Percentiles rank a stretch among this genome's conserved stretches.
Conservation (phyloP, 441 rosid species). For the Croton laevigatus region DNA sequence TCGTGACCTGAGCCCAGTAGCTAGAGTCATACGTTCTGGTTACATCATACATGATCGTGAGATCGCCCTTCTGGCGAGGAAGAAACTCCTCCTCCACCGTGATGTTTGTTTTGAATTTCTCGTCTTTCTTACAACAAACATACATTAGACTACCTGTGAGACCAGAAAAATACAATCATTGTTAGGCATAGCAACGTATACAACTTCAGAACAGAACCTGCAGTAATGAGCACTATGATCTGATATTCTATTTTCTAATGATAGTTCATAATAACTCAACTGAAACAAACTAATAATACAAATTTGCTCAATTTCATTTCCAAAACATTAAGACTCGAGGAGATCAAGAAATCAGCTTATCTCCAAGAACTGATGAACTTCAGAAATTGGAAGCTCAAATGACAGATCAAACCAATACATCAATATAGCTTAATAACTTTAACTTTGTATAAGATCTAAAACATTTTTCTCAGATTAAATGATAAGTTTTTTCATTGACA, state of each 20-base stretch:
- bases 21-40: constrained; percentile 52
- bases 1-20: constrained; percentile 74
- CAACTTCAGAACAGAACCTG: not conserved
- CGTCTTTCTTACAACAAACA: constrained; percentile 62
- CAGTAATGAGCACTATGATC: not conserved
- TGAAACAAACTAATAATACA: not conserved
- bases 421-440: not conserved
- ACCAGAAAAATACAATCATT: not conserved
- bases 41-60: constrained; percentile 88
- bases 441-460: constrained; percentile 8
- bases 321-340: not conserved
- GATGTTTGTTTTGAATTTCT: constrained; percentile 38
- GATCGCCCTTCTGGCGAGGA: constrained; percentile 76
- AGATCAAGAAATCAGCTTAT: not conserved
- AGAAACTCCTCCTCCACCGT: constrained; percentile 48
- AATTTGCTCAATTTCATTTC: constrained; percentile 1
- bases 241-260: not conserved
- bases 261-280: not conserved
- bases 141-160: constrained; percentile 55
- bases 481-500: not conserved
- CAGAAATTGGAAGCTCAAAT: not conserved
- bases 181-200: not conserved
- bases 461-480: not conserved
- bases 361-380: not conserved
- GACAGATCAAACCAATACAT: constrained; percentile 2